These are phyloP conservation scores for Glycyrrhiza uralensis DNA, from an alignment of 306 rosid genomes.

Conservation along the genomic window DNA sequence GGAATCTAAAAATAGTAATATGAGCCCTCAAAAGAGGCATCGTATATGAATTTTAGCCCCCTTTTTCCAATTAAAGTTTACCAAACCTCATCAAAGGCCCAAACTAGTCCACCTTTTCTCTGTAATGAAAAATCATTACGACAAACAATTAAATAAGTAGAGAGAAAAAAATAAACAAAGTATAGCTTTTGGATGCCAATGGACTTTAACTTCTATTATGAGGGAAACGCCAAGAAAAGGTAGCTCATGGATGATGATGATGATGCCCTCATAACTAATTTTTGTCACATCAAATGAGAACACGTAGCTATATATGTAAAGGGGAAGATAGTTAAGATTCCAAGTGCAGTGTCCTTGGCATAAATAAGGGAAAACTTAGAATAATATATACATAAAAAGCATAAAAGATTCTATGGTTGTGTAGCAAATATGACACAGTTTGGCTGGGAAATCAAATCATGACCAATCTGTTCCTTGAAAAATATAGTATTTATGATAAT, in stretches of 20 bases:
- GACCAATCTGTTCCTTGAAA: background rate
- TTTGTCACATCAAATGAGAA: slow-evolving; percentile 40
- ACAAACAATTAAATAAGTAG: slow-evolving; percentile 5
- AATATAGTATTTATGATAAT: background rate
- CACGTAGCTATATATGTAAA: slow-evolving; percentile 21
- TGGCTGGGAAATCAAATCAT: slow-evolving; percentile 14
- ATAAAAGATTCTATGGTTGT: background rate
- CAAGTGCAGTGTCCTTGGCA: slow-evolving; percentile 25
- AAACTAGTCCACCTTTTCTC: slow-evolving; percentile 31
- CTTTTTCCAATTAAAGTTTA: slow-evolving; percentile 9
- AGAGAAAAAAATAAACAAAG: slow-evolving; percentile 16
- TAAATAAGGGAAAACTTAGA: background rate
- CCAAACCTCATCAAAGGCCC: slow-evolving; percentile 29
- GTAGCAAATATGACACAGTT: background rate
- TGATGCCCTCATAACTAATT: slow-evolving; percentile 40
- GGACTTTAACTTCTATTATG: slow-evolving; percentile 34
- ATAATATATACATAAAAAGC: background rate
- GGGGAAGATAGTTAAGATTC: slow-evolving; percentile 41
- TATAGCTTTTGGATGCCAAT: slow-evolving; percentile 29
- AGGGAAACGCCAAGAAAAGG: slow-evolving; percentile 25
- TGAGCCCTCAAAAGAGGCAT: slow-evolving; percentile 18
- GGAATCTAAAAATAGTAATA: slow-evolving; percentile 39
- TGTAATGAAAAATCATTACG: slow-evolving; percentile 36
- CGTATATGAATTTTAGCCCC: slow-evolving; percentile 8
- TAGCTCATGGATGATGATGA: background rate